Evolutionary conservation across 306 rosid genomes (phyloP).

Genomic region (Betula pendula): DNA sequence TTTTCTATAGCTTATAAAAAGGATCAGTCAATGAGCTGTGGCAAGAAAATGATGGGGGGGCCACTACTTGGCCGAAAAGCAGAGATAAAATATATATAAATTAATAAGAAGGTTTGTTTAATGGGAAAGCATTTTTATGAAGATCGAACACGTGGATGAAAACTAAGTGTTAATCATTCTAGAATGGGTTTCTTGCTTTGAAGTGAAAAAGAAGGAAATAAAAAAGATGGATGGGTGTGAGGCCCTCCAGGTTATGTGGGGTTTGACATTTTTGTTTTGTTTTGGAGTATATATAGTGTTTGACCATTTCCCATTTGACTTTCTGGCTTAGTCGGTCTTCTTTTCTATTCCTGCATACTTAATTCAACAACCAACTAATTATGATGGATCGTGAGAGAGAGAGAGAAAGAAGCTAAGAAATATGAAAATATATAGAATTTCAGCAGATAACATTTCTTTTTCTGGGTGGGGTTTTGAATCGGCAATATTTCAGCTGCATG

Average conservation of each 20-base stretch:
- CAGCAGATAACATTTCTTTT: neutral
- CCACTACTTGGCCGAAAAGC: too few relatives aligned
- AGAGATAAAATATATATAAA: too few relatives aligned
- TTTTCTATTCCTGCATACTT: constrained; percentile 13
- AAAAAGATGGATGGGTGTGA: too few relatives aligned
- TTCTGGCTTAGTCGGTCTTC: constrained; percentile 12
- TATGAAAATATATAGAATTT: too few relatives aligned
- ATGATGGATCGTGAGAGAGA: neutral
- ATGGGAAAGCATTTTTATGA: too few relatives aligned
- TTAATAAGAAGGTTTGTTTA: too few relatives aligned
- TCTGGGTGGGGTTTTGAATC: constrained; percentile 8
- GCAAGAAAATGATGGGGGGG: too few relatives aligned
- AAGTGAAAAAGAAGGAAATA: constrained; percentile 33
- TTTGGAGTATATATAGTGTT: constrained; percentile 15
- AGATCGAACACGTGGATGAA: constrained; percentile 44
- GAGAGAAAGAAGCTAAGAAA: too few relatives aligned
- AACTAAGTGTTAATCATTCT: constrained; percentile 5
- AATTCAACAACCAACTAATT: constrained; percentile 22
- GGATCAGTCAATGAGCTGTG: too few relatives aligned
- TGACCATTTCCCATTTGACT: constrained; percentile 40
- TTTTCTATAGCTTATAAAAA: too few relatives aligned
- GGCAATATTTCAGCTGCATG: constrained; percentile 7
- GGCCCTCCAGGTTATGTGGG: constrained; percentile 30
- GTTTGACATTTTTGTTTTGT: constrained; percentile 24
- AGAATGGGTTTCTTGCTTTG: constrained; percentile 24